Base-by-base conservation (phyloP, 495 filamentous ascomycete species). In the Letharia columbiana region DNA sequence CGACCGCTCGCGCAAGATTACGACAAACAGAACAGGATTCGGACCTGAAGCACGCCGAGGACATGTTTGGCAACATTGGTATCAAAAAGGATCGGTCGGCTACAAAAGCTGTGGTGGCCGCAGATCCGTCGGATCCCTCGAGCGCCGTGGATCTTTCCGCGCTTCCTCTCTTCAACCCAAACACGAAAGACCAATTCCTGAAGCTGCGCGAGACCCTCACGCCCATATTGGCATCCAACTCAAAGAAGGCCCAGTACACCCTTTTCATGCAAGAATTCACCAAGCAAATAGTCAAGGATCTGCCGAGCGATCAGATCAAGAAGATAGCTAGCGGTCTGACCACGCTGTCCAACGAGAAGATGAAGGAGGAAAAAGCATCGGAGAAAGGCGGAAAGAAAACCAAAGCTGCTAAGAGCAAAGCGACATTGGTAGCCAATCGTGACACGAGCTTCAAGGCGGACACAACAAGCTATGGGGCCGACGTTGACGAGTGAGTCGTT, bases 331-430 rank as follows among this genome's bases (percentile, higher is more conserved):
- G 87, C 78, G 83, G 84, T 40, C 76, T 98, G 72, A 93, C 91
- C 31, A 87, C 89, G 15, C 80, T 96, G 60, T 82, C 90, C 71
- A 99, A 99, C 73, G 95, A 99, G 84, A 97, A 94, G 84, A 90
- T 96, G 91, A 95, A 91, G 81, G 94, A 97, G 77, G 95, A 99
- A 85, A 96, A 96, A 81, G 84, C 86, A 17, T 86, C 90, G 5
- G 92, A 96, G 69, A 98, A 96, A 82, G 89, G 90, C 35, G 90
- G 86, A 68, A 98, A 97, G 88, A 99, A 98, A 84, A 88, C 80
- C 67, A 97, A 97, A 82, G 90, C 90, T 13, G 89, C 89, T 52
- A 96, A 96, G 85, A 93, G 89, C 20, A 99, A 99, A 86, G 83
- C 89, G 50, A 86, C 84, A 23, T 80, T 99, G 42, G 86, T 87